phyloP scores from a whole-genome alignment of 306 rosid species.

The Acacia crassicarpa region DNA sequence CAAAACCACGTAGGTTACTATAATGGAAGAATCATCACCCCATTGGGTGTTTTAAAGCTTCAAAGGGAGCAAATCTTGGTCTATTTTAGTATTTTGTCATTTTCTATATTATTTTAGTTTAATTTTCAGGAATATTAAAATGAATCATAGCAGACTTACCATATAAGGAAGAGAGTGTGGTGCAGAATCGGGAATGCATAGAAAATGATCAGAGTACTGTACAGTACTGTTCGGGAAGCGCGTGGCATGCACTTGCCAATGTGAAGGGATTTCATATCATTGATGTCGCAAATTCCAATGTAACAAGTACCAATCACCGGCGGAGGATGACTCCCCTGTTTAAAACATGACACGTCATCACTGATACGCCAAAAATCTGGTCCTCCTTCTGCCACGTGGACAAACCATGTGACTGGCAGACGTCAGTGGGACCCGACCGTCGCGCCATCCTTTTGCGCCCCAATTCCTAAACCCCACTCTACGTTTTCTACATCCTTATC shows the following conservation, averaged over 20 bases:
- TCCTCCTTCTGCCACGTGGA: constrained; percentile 25
- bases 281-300: background rate
- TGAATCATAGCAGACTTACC: background rate
- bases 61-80: background rate
- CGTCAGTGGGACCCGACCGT: constrained; percentile 40
- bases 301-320: background rate
- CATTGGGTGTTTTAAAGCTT: background rate
- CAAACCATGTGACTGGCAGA: constrained; percentile 32
- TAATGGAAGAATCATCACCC: background rate
- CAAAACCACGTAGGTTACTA: background rate
- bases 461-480: background rate
- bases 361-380: constrained; percentile 32
- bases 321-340: constrained; percentile 19
- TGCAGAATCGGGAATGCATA: background rate
- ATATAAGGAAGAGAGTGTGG: background rate
- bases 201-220: background rate
- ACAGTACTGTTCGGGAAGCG: background rate
- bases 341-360: constrained; percentile 27
- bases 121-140: background rate
- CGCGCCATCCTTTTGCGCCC: constrained; percentile 30
- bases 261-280: background rate
- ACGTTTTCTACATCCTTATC: background rate
- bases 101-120: background rate
- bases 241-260: background rate
- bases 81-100: too few relatives aligned